Conservation (phyloP, 139 green algal species). For the Tetradesmus lagerheimii region DNA sequence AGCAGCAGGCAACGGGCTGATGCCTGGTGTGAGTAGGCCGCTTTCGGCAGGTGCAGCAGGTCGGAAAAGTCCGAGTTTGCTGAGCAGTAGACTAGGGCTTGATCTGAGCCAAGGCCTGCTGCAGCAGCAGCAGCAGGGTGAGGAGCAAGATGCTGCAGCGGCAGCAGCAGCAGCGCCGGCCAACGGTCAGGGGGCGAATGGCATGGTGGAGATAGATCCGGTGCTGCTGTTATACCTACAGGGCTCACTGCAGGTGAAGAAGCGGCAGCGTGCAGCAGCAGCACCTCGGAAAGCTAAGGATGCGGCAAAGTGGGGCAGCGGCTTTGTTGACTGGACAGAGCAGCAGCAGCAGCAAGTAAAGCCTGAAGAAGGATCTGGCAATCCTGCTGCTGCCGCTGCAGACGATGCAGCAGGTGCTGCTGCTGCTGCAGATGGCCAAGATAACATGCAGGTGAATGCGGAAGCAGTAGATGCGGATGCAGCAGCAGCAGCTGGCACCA, state of each 20-base stretch:
- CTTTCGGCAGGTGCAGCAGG: neutral
- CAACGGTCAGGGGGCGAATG: neutral
- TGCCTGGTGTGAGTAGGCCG: slow-evolving; percentile 2
- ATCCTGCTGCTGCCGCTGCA: neutral
- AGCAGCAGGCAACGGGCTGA: neutral
- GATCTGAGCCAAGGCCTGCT: neutral
- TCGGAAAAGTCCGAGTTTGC: neutral
- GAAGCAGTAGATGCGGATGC: neutral
- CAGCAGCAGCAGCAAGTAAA: slow-evolving; percentile 31
- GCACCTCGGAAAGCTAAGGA: neutral
- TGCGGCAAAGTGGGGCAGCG: neutral
- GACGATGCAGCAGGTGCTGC: neutral
- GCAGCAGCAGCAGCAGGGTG: neutral
- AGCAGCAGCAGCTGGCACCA: neutral
- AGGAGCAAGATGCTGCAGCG: neutral
- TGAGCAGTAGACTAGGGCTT: neutral
- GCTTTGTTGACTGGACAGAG: slow-evolving; percentile 15
- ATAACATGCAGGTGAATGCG: neutral
- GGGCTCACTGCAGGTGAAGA: slow-evolving; percentile 41
- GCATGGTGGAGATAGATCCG: slow-evolving; percentile 46
- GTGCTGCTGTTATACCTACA: slow-evolving; percentile 45
- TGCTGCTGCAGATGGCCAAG: neutral
- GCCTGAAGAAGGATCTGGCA: too few relatives aligned
- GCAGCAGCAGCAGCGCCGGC: slow-evolving; percentile 10
- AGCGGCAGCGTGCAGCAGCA: slow-evolving; percentile 5